These are phyloP conservation scores for Barnettozyma wickerhamii DNA, from an alignment of 805 yeast species.

Conservation along the genomic window DNA sequence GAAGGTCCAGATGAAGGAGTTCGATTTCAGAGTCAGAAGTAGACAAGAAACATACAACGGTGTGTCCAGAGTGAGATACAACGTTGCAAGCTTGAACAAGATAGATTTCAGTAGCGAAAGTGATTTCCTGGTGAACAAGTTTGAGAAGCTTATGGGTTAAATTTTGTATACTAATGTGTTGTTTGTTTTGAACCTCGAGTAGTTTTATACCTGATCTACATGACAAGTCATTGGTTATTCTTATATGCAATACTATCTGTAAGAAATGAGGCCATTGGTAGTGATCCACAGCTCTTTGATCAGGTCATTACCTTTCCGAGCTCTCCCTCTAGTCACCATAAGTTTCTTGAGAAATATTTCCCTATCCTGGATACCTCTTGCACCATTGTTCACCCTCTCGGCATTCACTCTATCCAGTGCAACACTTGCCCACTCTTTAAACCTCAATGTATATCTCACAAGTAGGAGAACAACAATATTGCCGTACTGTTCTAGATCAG, in stretches of 20 bases:
- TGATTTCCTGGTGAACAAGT: conserved; percentile 44
- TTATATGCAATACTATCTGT: conserved; percentile 7
- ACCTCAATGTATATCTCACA: conserved; percentile 44
- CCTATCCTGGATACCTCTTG: conserved; percentile 27
- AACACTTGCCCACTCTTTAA: conserved; percentile 43
- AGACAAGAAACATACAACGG: conserved; percentile 83
- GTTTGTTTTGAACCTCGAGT: not conserved
- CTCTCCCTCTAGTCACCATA: conserved; percentile 58
- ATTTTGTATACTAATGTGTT: not conserved
- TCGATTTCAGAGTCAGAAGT: conserved; percentile 72
- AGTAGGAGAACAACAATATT: conserved; percentile 46
- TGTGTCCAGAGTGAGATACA: conserved; percentile 68
- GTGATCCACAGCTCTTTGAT: conserved; percentile 63
- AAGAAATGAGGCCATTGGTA: conserved; percentile 45
- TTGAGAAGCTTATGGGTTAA: conserved; percentile 21
- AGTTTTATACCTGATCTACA: too few species aligned
- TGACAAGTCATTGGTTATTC: too few species aligned
- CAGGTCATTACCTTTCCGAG: conserved; percentile 50
- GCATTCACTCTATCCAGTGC: conserved; percentile 27
- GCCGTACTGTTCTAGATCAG: conserved; percentile 55
- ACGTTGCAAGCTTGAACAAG: conserved; percentile 49
- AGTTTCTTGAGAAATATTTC: conserved; percentile 51
- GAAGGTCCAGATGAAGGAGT: conserved; percentile 61
- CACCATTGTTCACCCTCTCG: conserved; percentile 23
- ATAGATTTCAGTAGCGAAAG: conserved; percentile 58